These are phyloP conservation scores for Plantago rigida DNA, from an alignment of 305 asterid genomes.

Conservation along the genomic window DNA sequence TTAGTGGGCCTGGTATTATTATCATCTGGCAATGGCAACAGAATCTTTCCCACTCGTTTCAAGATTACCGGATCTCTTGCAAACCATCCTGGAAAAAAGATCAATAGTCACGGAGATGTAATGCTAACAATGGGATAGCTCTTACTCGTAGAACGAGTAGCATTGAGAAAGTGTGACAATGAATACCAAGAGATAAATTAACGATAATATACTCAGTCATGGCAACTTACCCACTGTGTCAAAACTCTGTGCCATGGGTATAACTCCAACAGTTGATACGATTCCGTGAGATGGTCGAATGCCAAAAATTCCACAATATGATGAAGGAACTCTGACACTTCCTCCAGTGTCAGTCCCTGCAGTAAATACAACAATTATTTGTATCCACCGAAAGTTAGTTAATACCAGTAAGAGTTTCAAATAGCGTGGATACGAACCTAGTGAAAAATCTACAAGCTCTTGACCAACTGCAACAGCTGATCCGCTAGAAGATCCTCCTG, in stretches of 20 bases:
- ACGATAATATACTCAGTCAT: background rate
- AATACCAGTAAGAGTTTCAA: background rate
- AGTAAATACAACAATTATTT: conserved; percentile 2
- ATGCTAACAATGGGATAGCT: background rate
- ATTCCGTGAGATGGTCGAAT: conserved; percentile 83
- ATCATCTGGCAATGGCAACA: conserved; percentile 36
- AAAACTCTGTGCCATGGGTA: conserved; percentile 86
- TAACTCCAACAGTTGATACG: conserved; percentile 57
- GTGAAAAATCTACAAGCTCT: conserved; percentile 58
- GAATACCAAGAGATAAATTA: background rate
- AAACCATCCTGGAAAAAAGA: conserved; percentile 60
- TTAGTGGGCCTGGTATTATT: conserved; percentile 26
- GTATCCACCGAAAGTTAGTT: conserved; percentile 10
- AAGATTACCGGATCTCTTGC: conserved; percentile 60
- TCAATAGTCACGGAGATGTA: background rate
- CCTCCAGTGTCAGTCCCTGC: conserved; percentile 93
- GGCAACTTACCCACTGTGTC: conserved; percentile 69
- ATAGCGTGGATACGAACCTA: conserved; percentile 35
- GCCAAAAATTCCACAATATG: conserved; percentile 81
- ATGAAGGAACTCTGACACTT: conserved; percentile 83
- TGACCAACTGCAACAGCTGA: conserved; percentile 89
- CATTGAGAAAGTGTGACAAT: background rate
- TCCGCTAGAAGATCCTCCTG: conserved; percentile 97
- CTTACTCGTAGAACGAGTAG: background rate
- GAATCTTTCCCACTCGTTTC: conserved; percentile 59